A percentile compares a stretch with the other conserved stretches of the same genome.
These are phyloP conservation scores for Gossypium aridum DNA, from an alignment of 441 rosid genomes.

Conservation along the genomic window DNA sequence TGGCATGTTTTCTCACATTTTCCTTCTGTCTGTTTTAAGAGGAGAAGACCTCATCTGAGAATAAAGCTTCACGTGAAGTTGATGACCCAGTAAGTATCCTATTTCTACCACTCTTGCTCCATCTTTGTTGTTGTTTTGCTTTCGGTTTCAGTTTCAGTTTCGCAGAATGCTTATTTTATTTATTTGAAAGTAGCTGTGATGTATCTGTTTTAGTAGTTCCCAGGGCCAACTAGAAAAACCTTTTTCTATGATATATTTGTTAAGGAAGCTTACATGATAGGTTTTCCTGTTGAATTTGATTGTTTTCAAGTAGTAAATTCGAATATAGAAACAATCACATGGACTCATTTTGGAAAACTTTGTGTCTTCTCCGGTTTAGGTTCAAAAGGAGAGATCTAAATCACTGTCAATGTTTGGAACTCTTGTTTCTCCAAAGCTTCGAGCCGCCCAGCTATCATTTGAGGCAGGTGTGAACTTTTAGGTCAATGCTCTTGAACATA, in stretches of 20 bases:
- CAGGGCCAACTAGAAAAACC: neutral
- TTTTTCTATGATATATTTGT: neutral
- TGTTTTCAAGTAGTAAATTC: neutral
- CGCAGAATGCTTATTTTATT: neutral
- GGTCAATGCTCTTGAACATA: constrained; percentile 3
- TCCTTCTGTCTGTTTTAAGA: constrained; percentile 24
- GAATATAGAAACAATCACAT: neutral
- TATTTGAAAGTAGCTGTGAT: neutral
- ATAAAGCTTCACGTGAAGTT: constrained; percentile 20
- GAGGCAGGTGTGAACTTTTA: constrained; percentile 56
- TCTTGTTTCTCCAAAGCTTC: constrained; percentile 85
- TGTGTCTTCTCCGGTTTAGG: constrained; percentile 29
- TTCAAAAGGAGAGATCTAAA: constrained; percentile 65
- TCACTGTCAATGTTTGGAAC: constrained; percentile 71
- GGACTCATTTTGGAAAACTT: constrained; percentile 10
- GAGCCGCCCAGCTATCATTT: constrained; percentile 73
- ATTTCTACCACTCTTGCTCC: neutral
- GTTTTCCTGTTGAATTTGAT: neutral
- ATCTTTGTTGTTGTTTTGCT: neutral
- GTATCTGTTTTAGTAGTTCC: neutral
- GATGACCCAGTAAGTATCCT: constrained; percentile 42
- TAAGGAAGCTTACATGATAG: neutral
- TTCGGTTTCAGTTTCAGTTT: neutral
- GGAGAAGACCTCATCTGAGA: constrained; percentile 20
- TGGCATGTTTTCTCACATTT: constrained; percentile 13